These are phyloP conservation scores for Fusarium sp. DNA, from an alignment of 2,329 filamentous ascomycete species.

Conservation along the genomic window DNA sequence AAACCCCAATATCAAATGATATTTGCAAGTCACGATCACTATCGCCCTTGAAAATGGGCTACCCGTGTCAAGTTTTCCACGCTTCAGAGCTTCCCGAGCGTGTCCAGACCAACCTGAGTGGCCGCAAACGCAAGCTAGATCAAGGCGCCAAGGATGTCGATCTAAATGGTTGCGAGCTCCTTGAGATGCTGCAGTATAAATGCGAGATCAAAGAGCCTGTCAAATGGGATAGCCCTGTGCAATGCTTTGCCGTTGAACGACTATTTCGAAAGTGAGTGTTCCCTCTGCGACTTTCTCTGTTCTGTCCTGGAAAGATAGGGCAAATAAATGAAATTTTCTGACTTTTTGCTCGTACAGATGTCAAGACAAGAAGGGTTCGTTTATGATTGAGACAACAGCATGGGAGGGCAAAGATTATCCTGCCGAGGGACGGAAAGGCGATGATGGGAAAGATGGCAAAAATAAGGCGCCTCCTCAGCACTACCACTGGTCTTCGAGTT, in stretches of 20 bases:
- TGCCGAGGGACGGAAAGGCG: slow-evolving; percentile 12
- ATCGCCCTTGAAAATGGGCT: slow-evolving; percentile 60
- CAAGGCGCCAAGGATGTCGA: slow-evolving; percentile 57
- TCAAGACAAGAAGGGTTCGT: slow-evolving; percentile 65
- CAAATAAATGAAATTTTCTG: not conserved
- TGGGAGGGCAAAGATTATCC: slow-evolving; percentile 62
- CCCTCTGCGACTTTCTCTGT: not conserved
- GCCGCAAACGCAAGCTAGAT: slow-evolving; percentile 64
- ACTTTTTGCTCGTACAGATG: slow-evolving; percentile 60
- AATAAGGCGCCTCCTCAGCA: slow-evolving; percentile 38
- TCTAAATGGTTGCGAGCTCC: slow-evolving; percentile 65
- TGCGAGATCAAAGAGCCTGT: slow-evolving; percentile 65
- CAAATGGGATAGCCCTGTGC: slow-evolving; percentile 58
- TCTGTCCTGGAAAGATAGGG: not conserved
- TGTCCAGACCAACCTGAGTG: slow-evolving; percentile 60
- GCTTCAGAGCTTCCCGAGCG: slow-evolving; percentile 61
- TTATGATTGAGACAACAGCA: slow-evolving; percentile 71
- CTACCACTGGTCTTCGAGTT: slow-evolving; percentile 51
- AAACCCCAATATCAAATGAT: not conserved
- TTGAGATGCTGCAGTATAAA: slow-evolving; percentile 70
- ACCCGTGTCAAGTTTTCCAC: slow-evolving; percentile 66
- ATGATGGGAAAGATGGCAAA: slow-evolving; percentile 27
- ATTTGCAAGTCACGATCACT: not conserved
- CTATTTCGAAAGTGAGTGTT: slow-evolving; percentile 68
- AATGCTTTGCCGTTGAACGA: slow-evolving; percentile 68